phyloP scores from a whole-genome alignment of 495 filamentous ascomycete species.

The Xylaria venustula region DNA sequence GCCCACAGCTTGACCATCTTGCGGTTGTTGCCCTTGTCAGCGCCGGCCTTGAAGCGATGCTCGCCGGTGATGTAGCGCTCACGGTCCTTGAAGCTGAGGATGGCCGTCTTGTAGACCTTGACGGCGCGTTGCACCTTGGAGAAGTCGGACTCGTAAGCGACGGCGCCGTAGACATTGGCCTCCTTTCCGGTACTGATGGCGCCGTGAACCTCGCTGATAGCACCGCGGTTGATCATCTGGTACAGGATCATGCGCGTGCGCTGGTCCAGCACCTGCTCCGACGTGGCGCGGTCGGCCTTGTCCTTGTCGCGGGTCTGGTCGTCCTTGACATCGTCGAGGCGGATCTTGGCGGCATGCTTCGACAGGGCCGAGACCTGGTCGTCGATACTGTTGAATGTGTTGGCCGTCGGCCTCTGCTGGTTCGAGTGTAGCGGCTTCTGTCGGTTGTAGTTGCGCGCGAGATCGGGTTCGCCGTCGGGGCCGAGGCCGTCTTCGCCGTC shows the following conservation, averaged over 20 bases:
- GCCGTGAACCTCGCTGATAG: slow-evolving; percentile 81
- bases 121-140: slow-evolving; percentile 63
- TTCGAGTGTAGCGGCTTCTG: slow-evolving; percentile 74
- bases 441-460: slow-evolving; percentile 90
- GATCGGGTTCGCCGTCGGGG: slow-evolving; percentile 61
- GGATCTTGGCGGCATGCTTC: slow-evolving; percentile 85
- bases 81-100: slow-evolving; percentile 94
- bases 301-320: slow-evolving; percentile 60
- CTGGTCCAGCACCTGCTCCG: slow-evolving; percentile 89
- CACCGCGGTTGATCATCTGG: slow-evolving; percentile 88
- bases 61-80: slow-evolving; percentile 94
- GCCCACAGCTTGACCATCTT: slow-evolving; percentile 98
- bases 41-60: slow-evolving; percentile 70
- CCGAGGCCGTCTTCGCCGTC: slow-evolving; percentile 62
- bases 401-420: slow-evolving; percentile 77
- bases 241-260: slow-evolving; percentile 91
- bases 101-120: slow-evolving; percentile 97
- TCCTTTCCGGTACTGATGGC: slow-evolving; percentile 95
- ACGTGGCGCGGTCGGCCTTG: slow-evolving; percentile 88
- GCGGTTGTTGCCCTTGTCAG: slow-evolving; percentile 87
- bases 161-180: slow-evolving; percentile 86
- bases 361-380: slow-evolving; percentile 83
- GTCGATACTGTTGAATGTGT: slow-evolving; percentile 73
- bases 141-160: slow-evolving; percentile 48
- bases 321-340: slow-evolving; percentile 67